A percentile compares a stretch with the other conserved stretches of the same genome.
Conservation (phyloP, 1,284 basidiomycete genomes). For the Trichosporon coremiiforme region DNA sequence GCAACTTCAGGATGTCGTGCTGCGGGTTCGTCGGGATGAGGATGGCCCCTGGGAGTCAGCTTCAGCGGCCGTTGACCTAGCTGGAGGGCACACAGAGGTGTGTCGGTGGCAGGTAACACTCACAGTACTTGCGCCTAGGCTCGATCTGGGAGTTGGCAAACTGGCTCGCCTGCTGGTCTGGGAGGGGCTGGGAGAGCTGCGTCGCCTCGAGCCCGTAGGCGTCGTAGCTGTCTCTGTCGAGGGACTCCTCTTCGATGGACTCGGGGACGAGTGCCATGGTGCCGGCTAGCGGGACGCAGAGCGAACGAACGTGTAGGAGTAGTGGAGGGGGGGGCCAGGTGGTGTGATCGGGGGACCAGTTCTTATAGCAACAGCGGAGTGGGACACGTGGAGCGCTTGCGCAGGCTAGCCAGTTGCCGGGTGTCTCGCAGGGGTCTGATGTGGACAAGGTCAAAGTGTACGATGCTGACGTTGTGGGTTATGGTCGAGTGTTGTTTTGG, state of each 20-base stretch:
- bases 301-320: neutral
- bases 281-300: neutral
- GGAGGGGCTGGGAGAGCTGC: conserved; percentile 47
- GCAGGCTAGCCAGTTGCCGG: neutral
- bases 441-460: neutral
- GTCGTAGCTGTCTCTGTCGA: conserved; percentile 24
- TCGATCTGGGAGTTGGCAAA: conserved; percentile 44
- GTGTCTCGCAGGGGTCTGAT: neutral
- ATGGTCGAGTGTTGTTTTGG: conserved; percentile 6
- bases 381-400: neutral
- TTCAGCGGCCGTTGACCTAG: too few relatives aligned
- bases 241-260: conserved; percentile 36
- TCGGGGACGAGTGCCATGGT: conserved; percentile 38
- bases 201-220: conserved; percentile 50
- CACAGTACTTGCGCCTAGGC: conserved; percentile 54
- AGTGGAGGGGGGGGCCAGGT: neutral
- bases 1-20: conserved; percentile 51
- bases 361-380: neutral
- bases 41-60: conserved; percentile 49
- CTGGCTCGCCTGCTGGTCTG: conserved; percentile 38
- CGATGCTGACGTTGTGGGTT: neutral
- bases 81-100: neutral
- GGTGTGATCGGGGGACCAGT: neutral
- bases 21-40: conserved; percentile 51
- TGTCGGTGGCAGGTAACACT: conserved; percentile 27